A percentile compares a stretch with the other conserved stretches of the same genome.
phyloP scores from a whole-genome alignment of 805 yeast genomes.

The Kodamaea restingae region DNA sequence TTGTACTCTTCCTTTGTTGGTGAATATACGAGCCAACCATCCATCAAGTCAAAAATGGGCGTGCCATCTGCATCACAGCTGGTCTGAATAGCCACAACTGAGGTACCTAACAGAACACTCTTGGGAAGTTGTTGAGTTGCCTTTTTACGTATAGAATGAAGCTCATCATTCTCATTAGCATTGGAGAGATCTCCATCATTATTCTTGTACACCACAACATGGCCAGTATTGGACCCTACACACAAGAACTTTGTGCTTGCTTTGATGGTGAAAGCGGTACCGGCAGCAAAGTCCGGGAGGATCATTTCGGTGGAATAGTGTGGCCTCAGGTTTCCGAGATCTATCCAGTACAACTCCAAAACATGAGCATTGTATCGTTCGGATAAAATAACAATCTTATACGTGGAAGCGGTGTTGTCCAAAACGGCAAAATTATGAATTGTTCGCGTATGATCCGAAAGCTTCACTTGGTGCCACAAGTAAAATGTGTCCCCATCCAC shows the following conservation, averaged over 20 bases:
- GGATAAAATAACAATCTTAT: not conserved
- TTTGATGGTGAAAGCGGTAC: slow-evolving; percentile 15
- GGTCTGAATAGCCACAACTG: slow-evolving; percentile 24
- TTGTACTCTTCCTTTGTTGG: slow-evolving; percentile 37
- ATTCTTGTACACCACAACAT: slow-evolving; percentile 15
- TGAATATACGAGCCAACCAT: slow-evolving; percentile 46
- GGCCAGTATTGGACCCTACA: slow-evolving; percentile 22
- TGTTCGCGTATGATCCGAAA: not conserved
- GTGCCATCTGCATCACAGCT: slow-evolving; percentile 25
- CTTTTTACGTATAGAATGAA: slow-evolving; percentile 18
- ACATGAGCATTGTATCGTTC: not conserved
- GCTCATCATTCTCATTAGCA: slow-evolving; percentile 16
- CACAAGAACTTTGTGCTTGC: slow-evolving; percentile 19
- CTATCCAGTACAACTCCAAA: not conserved
- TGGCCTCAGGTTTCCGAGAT: not conserved
- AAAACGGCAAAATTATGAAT: slow-evolving; percentile 3
- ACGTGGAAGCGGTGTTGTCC: not conserved
- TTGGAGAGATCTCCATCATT: slow-evolving; percentile 8
- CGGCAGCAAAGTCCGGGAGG: not conserved
- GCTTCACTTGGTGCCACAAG: slow-evolving; percentile 9
- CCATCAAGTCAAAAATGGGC: slow-evolving; percentile 48
- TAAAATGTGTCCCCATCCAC: slow-evolving; percentile 26
- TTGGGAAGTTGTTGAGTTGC: slow-evolving; percentile 19
- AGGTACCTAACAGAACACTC: not conserved
- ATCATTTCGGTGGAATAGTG: not conserved